phyloP scores from a whole-genome alignment of 805 yeast species.

The Barnettozyma salicaria region DNA sequence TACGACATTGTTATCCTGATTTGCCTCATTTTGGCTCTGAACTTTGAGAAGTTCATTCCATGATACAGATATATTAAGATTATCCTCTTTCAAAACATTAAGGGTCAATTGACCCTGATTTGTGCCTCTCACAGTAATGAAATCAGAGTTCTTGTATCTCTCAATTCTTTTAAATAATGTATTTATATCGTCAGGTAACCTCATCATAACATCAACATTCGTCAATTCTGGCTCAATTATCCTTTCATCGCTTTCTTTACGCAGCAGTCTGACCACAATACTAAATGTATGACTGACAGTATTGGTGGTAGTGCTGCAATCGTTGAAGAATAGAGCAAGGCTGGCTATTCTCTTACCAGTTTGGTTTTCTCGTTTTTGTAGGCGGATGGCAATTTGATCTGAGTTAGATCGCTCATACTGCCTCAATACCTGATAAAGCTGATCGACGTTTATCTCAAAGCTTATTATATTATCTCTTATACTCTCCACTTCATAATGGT shows the following conservation, averaged over 20 bases:
- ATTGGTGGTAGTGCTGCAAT: constrained; percentile 33
- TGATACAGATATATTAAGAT: constrained; percentile 42
- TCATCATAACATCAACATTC: constrained; percentile 50
- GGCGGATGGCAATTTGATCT: constrained; percentile 44
- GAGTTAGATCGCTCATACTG: constrained; percentile 50
- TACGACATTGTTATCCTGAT: constrained; percentile 21
- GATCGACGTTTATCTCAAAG: constrained; percentile 58
- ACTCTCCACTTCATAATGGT: constrained; percentile 32
- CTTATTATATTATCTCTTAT: constrained; percentile 48
- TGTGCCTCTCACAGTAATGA: constrained; percentile 45
- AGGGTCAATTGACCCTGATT: constrained; percentile 45
- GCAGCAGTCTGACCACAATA: constrained; percentile 62
- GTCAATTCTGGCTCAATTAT: constrained; percentile 59
- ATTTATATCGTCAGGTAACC: constrained; percentile 40
- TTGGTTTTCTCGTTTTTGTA: constrained; percentile 33
- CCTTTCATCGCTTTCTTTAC: constrained; percentile 45
- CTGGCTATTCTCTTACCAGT: constrained; percentile 40
- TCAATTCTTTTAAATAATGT: constrained; percentile 58
- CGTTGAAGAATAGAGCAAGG: constrained; percentile 50
- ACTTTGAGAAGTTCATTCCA: constrained; percentile 55
- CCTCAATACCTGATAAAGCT: constrained; percentile 49
- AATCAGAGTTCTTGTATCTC: constrained; percentile 51
- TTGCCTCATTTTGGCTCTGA: constrained; percentile 26
- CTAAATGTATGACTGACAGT: constrained; percentile 59
- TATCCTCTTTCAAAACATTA: constrained; percentile 49